Evolutionary conservation across 129 eudicot genomes (phyloP), one percentile per base, ranked within the genome.

Genomic region (Saussurea involucrata): DNA sequence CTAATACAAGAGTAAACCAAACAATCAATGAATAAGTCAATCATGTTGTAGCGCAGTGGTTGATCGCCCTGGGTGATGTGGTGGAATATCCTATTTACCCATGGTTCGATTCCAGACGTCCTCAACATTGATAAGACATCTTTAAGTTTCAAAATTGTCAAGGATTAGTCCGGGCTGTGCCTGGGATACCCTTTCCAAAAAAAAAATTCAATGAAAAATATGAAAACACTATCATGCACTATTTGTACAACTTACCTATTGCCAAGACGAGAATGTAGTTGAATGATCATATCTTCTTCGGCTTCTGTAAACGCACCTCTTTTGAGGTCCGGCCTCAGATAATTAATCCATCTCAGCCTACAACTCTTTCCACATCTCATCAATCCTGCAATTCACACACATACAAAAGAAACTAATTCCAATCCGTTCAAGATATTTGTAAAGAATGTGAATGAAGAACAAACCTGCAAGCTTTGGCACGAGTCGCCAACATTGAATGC

Each of bases 341-440:
- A 92, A 76, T 92, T 90, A 27, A 85, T 90, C 98, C 98, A 92
- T 75, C 98, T 82, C 8, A 92, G 31, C 40, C 98, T 86, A 69
- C 98, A 92, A 73, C 98, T 92, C 88, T 92, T 92, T 24, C 98
- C 98, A 44, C 96, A 93, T 74, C 98, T 88, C 84, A 76, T 79
- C 81, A 90, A 82, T 21, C 97, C 98, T 93, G 57, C 29, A 86
- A 70, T 24, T 36, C 76, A 44, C 27, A 13, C 21, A 33, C 15
- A 80, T 18, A 60, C 4, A 53, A 53, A 17, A 32, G 6, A 70
- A 72, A 44, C 27, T 13, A 28, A 70, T n/a, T 22, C 11, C 58
- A 46, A 21, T 29, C 27, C 33, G 0, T 61, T 6, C 44, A 28
- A 25, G 57, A 32, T 74, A 37, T 22, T 21, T 20, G 4, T 2